phyloP scores from a whole-genome alignment of 164 flowering plant species.

The Aristolochia contorta region DNA sequence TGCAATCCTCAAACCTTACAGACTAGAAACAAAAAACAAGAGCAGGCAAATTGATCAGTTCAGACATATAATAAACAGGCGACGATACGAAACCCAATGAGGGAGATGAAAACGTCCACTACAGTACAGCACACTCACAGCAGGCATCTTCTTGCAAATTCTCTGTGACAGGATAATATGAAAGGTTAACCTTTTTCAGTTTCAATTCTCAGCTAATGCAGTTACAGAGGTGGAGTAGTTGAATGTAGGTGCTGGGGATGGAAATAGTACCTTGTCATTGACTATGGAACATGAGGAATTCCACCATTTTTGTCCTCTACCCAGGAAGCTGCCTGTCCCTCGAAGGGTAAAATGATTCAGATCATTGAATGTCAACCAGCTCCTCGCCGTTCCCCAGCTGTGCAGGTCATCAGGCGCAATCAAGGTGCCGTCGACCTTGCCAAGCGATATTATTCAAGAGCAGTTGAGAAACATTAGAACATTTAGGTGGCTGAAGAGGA shows the following conservation, averaged over 20 bases:
- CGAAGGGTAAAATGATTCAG: conserved; percentile 1
- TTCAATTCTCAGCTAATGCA: no score
- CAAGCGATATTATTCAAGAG: no score
- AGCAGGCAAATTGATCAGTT: no score
- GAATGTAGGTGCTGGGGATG: not conserved
- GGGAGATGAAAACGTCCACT: not conserved
- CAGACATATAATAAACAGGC: not conserved
- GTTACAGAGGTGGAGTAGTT: no score
- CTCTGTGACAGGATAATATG: no score
- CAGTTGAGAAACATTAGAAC: no score
- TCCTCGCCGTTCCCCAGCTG: not conserved
- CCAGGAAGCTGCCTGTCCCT: not conserved
- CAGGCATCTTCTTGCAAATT: not conserved
- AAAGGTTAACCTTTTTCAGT: no score
- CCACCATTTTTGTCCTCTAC: conserved; percentile 2
- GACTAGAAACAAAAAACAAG: not conserved
- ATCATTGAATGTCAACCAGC: not conserved
- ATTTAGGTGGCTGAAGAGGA: no score
- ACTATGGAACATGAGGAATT: not conserved
- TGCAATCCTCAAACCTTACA: not conserved
- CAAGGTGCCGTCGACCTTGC: conserved; percentile 2
- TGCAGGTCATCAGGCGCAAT: not conserved
- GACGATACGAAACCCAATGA: not conserved
- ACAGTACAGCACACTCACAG: not conserved
- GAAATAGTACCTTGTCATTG: not conserved